Base-by-base conservation (phyloP, 2,329 filamentous ascomycete genomes). In the Rasamsonia emersonii region DNA sequence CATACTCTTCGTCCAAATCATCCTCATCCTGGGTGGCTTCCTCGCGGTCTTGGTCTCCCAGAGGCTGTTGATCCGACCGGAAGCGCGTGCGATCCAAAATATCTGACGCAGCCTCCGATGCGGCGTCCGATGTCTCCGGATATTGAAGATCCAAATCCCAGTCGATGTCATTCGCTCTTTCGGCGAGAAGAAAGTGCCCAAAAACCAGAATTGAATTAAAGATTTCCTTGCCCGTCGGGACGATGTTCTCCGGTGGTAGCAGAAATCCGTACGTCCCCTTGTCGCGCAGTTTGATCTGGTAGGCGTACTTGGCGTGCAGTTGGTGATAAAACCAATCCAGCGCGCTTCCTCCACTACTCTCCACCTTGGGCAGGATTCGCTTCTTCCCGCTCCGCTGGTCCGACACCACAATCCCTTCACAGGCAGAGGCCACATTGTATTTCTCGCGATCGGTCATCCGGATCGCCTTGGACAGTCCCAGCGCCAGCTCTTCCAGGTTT, bases 291-390 rank as follows among this genome's bases (percentile, higher is more conserved):
- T 96, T 96, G 61, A 81, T 81, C 66, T 96, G 91, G 56, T 93
- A 96, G 37, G 86, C 83, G 55, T 85, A 93, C 41, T 76, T 78
- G 11, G 89, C 83, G 28, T 71, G 67, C 39, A 96, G 61, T 48
- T 93, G 82, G 46, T 93, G 84, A 54, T 93, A 94, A 59, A 98
- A 94, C 77, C 84, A 96, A 59, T 96, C 91, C 24, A 96, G 76
- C 2, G 84, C 85, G 29, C 83, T 88, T 3, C 89, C 89, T 23
- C 89, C 88, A 3, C 79, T 77, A 0, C 73, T 73, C 52, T 91
- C 83, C 40, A 88, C 74, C 23, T 76, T 67, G 3, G 67, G 66
- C 14, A 67, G 60, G 4, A 62, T 39, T 9, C 38, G 32, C 18
- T 49, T 47, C 15, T 50, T 37, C 18, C 47, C 37, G 28, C 56